Percentiles rank a stretch among this genome's conserved stretches.
phyloP scores from a whole-genome alignment of 805 yeast species.

The Allodekkera sacchari region DNA sequence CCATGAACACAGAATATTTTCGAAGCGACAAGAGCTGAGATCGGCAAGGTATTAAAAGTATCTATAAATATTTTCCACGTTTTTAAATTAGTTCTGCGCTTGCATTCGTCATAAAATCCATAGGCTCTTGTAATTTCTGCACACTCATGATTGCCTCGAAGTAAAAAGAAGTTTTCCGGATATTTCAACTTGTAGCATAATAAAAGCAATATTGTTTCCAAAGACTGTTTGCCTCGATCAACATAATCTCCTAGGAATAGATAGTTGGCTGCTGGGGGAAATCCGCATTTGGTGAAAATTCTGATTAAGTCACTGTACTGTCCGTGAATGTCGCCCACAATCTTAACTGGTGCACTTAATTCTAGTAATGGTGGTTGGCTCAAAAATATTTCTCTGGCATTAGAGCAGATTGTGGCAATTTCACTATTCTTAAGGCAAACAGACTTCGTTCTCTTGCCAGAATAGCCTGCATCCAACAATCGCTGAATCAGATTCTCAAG shows the following conservation, averaged over 20 bases:
- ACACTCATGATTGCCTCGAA: conserved; percentile 96
- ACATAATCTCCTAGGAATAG: conserved; percentile 94
- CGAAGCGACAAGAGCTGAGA: conserved; percentile 92
- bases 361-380: conserved; percentile 88
- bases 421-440: conserved; percentile 88
- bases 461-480: conserved; percentile 89
- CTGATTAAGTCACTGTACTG: conserved; percentile 89
- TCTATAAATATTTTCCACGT: conserved; percentile 93
- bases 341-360: conserved; percentile 77
- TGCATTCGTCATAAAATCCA: conserved; percentile 97
- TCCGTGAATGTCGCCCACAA: conserved; percentile 94
- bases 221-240: conserved; percentile 92
- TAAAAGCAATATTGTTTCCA: conserved; percentile 82
- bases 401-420: conserved; percentile 76
- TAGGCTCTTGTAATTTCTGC: conserved; percentile 95
- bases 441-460: conserved; percentile 85
- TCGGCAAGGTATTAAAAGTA: conserved; percentile 90
- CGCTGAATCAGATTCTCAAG: conserved; percentile 88
- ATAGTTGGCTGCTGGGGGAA: conserved; percentile 91
- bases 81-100: conserved; percentile 83
- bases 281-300: conserved; percentile 90
- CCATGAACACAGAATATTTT: conserved; percentile 92
- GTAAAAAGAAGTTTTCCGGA: conserved; percentile 89
- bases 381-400: conserved; percentile 82
- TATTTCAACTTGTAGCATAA: conserved; percentile 92